phyloP scores from a whole-genome alignment of 306 rosid genomes.

The Prunus salicina region DNA sequence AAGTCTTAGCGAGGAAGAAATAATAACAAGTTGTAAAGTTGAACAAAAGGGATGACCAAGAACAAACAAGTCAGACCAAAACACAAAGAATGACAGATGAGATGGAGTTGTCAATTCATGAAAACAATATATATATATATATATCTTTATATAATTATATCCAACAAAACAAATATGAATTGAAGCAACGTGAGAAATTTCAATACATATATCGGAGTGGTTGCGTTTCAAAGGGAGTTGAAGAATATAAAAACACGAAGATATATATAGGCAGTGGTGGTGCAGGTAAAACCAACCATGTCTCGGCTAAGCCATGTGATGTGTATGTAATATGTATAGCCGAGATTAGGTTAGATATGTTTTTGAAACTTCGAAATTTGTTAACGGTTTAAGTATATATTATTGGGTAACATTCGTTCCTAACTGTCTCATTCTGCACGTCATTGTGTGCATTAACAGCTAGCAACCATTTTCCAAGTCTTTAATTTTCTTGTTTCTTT shows the following conservation, averaged over 20 bases:
- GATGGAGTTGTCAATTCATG: background rate
- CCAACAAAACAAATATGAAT: background rate
- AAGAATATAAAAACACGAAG: background rate
- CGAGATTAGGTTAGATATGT: background rate
- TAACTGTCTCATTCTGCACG: slow-evolving; percentile 1
- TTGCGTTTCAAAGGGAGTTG: slow-evolving; percentile 6
- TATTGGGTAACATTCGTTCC: background rate
- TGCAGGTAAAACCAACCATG: slow-evolving; percentile 17
- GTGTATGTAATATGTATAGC: no score
- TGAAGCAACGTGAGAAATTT: slow-evolving; percentile 3
- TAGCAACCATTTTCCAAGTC: background rate
- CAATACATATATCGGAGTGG: background rate
- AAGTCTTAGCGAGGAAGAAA: background rate
- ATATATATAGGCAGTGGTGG: slow-evolving; percentile 10
- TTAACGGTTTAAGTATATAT: background rate
- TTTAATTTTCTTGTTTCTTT: background rate
- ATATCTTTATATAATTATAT: background rate
- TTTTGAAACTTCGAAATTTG: background rate
- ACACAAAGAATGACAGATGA: background rate
- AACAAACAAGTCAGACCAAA: slow-evolving; percentile 4
- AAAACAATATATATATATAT: background rate
- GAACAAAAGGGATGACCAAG: background rate
- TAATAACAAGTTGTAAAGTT: background rate
- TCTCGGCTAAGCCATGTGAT: background rate
- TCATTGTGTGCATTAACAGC: background rate